A percentile compares a stretch with the other conserved stretches of the same genome.
phyloP scores from a whole-genome alignment of 2,329 filamentous ascomycete genomes.

The Pseudocercospora fuligena region DNA sequence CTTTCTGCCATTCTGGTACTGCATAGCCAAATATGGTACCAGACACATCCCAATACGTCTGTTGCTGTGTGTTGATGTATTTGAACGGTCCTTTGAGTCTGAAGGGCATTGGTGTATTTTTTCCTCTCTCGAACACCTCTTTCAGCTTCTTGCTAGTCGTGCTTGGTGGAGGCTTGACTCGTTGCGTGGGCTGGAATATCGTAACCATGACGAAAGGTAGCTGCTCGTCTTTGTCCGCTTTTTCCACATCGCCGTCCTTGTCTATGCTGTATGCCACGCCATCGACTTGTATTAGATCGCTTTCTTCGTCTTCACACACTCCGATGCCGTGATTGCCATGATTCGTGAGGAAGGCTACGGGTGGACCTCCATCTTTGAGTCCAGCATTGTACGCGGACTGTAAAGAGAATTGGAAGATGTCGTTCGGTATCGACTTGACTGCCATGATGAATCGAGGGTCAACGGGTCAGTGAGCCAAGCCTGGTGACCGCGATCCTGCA shows the following conservation, averaged over 20 bases:
- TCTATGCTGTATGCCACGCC: constrained; percentile 41
- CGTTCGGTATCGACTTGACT: constrained; percentile 46
- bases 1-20: constrained; percentile 47
- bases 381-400: constrained; percentile 44
- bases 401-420: constrained; percentile 52
- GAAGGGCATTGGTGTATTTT: constrained; percentile 49
- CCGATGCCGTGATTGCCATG: constrained; percentile 52
- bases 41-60: constrained; percentile 39
- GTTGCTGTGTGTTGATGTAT: constrained; percentile 40
- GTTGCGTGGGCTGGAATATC: constrained; percentile 44
- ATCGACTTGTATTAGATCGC: constrained; percentile 45
- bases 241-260: constrained; percentile 38
- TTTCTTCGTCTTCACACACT: constrained; percentile 43
- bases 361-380: constrained; percentile 43
- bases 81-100: constrained; percentile 44
- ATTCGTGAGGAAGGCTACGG: constrained; percentile 44
- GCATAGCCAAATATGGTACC: constrained; percentile 49
- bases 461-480: too few species aligned
- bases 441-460: neutral
- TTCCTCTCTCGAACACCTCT: constrained; percentile 37
- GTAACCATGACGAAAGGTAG: constrained; percentile 50
- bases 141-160: constrained; percentile 34
- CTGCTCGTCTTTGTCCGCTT: constrained; percentile 41
- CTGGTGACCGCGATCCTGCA: too few species aligned
- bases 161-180: constrained; percentile 34